Evolutionary conservation across 2,329 filamentous ascomycete species (phyloP).

Genomic region (Claviceps quebecensis): DNA sequence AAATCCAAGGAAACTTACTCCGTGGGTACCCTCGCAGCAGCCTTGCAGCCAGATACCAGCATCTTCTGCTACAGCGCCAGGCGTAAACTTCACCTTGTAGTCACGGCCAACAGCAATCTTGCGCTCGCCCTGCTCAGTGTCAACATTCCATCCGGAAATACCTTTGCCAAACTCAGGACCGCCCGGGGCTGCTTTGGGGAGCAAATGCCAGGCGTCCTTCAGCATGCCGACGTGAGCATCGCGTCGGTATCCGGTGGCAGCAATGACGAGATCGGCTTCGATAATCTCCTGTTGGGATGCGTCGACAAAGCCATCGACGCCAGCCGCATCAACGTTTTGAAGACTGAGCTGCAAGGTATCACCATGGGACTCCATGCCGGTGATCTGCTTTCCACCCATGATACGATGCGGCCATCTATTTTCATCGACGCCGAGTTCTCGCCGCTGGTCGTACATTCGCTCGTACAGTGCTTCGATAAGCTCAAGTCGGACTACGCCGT

Average conservation of each 20-base stretch:
- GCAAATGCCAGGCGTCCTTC: slow-evolving; percentile 47
- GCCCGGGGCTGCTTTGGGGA: slow-evolving; percentile 35
- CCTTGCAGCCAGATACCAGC: slow-evolving; percentile 87
- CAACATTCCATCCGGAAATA: slow-evolving; percentile 27
- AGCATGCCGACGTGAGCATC: slow-evolving; percentile 70
- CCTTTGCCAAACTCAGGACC: slow-evolving; percentile 19
- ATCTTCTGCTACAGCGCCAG: slow-evolving; percentile 51
- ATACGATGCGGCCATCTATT: slow-evolving; percentile 72
- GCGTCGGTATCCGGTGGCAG: slow-evolving; percentile 76
- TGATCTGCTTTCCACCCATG: slow-evolving; percentile 52
- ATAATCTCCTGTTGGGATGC: slow-evolving; percentile 40
- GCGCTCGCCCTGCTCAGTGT: slow-evolving; percentile 22
- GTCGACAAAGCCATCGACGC: slow-evolving; percentile 26
- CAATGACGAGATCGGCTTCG: slow-evolving; percentile 68
- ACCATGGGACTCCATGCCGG: slow-evolving; percentile 39
- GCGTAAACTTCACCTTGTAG: slow-evolving; percentile 62
- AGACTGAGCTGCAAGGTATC: slow-evolving; percentile 46
- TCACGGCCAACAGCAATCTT: slow-evolving; percentile 59
- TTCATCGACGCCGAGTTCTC: slow-evolving; percentile 54
- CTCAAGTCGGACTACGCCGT: slow-evolving; percentile 82
- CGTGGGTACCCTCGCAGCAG: slow-evolving; percentile 85
- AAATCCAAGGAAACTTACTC: slow-evolving; percentile 43
- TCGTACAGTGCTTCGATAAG: slow-evolving; percentile 83
- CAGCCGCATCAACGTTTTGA: slow-evolving; percentile 28
- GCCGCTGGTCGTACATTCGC: slow-evolving; percentile 71